Conservation (phyloP, 1,284 basidiomycete genomes). For the Pseudozyma flocculosa region DNA sequence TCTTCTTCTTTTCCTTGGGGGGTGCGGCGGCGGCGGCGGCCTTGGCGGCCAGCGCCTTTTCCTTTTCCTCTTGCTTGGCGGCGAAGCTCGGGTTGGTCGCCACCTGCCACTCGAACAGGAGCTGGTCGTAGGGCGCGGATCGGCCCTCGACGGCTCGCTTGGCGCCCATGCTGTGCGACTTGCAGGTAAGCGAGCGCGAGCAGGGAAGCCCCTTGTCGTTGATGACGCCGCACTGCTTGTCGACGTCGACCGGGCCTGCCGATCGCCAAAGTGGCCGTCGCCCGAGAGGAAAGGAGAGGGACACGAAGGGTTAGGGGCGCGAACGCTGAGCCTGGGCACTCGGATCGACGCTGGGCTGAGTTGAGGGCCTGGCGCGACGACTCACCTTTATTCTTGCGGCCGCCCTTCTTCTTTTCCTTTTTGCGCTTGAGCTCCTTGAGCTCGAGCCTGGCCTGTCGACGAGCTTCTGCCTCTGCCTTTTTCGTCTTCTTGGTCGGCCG, state of each 20-base stretch:
- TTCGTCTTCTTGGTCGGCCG: conserved; percentile 25
- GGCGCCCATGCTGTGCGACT: conserved; percentile 95
- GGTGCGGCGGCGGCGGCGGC: conserved; percentile 36
- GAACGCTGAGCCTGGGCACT: no score
- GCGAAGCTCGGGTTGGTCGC: conserved; percentile 89
- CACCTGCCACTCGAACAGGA: conserved; percentile 81
- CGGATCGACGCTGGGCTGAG: no score
- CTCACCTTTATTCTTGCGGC: conserved; percentile 35
- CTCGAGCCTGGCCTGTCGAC: conserved; percentile 13
- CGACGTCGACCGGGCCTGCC: conserved; percentile 66
- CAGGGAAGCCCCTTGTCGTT: conserved; percentile 93
- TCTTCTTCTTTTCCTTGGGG: conserved; percentile 49
- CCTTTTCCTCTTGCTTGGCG: conserved; percentile 73
- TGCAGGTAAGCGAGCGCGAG: conserved; percentile 95
- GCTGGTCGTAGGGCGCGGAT: conserved; percentile 78
- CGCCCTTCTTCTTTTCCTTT: conserved; percentile 34
- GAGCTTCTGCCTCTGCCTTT: conserved; percentile 11
- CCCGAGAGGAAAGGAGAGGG: no score
- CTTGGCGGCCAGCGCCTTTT: conserved; percentile 48
- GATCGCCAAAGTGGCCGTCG: no score
- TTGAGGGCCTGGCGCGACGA: no score
- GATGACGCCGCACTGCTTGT: conserved; percentile 94
- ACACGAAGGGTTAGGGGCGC: no score
- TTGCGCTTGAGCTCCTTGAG: conserved; percentile 7
- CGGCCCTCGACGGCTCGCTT: conserved; percentile 89